A percentile compares a stretch with the other conserved stretches of the same genome.
Conservation (phyloP, 1,139 yeast species). For the Yamadazyma trypodendri region DNA sequence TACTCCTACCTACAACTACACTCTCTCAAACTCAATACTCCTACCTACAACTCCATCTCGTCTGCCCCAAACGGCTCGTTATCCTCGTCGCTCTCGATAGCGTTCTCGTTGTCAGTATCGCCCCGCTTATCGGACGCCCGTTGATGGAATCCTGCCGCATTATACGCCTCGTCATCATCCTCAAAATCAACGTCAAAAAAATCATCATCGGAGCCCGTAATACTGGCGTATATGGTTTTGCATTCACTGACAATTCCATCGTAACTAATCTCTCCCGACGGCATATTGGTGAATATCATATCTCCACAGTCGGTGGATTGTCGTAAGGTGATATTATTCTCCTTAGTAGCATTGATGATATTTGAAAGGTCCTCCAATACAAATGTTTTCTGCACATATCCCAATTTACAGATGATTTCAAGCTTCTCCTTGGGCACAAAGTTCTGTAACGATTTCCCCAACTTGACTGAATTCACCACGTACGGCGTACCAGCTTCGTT, state of each 20-base stretch:
- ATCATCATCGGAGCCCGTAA: conserved; percentile 93
- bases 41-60: conserved; percentile 55
- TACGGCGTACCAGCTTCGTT: conserved; percentile 64
- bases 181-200: conserved; percentile 95
- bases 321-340: conserved; percentile 34
- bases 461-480: conserved; percentile 69
- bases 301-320: conserved; percentile 36
- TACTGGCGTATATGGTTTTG: conserved; percentile 65
- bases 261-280: conserved; percentile 81
- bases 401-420: conserved; percentile 74
- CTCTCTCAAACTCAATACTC: neutral
- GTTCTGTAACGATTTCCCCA: conserved; percentile 80
- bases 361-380: conserved; percentile 43
- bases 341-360: conserved; percentile 30
- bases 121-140: conserved; percentile 12
- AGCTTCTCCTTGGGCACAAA: conserved; percentile 81
- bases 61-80: conserved; percentile 58
- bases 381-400: conserved; percentile 73
- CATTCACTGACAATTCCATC: conserved; percentile 88
- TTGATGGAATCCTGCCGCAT: conserved; percentile 17
- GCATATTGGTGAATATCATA: conserved; percentile 67
- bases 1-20: too few relatives aligned
- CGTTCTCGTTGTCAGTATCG: conserved; percentile 31
- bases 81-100: conserved; percentile 37
- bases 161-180: conserved; percentile 70